Evolutionary conservation across 352 stramenopile genomes (phyloP).

Genomic region (Blastocystis sp.): DNA sequence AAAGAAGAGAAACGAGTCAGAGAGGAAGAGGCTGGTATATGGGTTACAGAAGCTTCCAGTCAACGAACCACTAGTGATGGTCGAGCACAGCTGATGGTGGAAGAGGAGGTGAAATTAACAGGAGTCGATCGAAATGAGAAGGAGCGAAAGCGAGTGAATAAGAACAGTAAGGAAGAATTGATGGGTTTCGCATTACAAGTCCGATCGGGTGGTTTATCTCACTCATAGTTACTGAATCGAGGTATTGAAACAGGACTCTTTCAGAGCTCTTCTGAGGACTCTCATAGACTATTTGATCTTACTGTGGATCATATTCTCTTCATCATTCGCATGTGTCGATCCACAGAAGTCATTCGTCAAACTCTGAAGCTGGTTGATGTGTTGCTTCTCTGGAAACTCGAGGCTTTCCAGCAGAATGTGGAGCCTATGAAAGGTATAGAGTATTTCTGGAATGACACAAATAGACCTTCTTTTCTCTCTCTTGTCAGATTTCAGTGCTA

Average conservation of each 20-base stretch:
- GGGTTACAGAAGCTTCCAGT: not conserved
- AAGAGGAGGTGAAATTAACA: constrained; percentile 9
- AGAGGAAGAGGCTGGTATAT: not conserved
- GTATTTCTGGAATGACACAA: not conserved
- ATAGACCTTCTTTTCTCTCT: constrained; percentile 26
- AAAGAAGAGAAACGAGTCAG: not conserved
- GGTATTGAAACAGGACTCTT: constrained; percentile 3
- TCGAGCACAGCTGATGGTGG: not conserved
- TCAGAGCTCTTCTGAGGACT: not conserved
- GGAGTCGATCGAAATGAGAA: constrained; percentile 15
- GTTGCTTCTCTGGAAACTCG: not conserved
- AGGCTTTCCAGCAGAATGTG: constrained; percentile 15
- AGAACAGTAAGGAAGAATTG: constrained; percentile 31
- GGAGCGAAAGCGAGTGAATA: constrained; percentile 23
- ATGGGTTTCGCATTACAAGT: constrained; percentile 28
- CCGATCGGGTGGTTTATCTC: not conserved
- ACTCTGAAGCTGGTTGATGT: constrained; percentile 5
- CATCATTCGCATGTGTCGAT: not conserved
- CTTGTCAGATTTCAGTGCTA: constrained; percentile 22
- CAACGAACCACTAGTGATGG: constrained; percentile 41
- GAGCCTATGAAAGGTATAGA: not conserved
- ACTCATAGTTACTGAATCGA: not conserved
- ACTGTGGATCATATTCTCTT: constrained; percentile 9
- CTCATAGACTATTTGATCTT: not conserved
- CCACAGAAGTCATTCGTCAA: not conserved